Percentiles rank a stretch among this genome's conserved stretches.
Evolutionary conservation across 495 filamentous ascomycete species (phyloP).

Genomic region (Talaromyces wortmannii): DNA sequence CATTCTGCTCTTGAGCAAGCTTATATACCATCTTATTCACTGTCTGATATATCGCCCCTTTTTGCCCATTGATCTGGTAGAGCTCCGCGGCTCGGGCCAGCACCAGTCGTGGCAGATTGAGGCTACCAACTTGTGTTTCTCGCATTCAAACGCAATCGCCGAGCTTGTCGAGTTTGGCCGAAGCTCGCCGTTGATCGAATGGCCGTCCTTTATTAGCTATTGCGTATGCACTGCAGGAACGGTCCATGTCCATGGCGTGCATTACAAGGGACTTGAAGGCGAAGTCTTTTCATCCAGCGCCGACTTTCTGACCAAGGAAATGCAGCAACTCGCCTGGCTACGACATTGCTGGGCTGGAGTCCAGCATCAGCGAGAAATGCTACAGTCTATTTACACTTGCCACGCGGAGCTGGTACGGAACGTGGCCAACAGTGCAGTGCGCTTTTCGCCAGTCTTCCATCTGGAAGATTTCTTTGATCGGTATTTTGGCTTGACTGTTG

Average conservation of each 20-base stretch:
- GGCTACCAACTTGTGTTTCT: conserved; percentile 77
- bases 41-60: conserved; percentile 82
- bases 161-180: conserved; percentile 75
- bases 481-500: conserved; percentile 50
- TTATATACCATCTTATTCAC: conserved; percentile 78
- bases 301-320: conserved; percentile 68
- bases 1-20: conserved; percentile 69
- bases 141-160: conserved; percentile 79
- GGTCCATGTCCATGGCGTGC: conserved; percentile 76
- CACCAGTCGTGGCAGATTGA: conserved; percentile 90
- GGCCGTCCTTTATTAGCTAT: conserved; percentile 77
- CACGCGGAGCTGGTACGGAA: conserved; percentile 70
- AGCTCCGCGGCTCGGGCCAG: conserved; percentile 69
- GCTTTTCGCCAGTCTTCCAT: conserved; percentile 72
- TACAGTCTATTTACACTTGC: conserved; percentile 64
- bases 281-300: conserved; percentile 59
- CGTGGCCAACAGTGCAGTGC: conserved; percentile 54
- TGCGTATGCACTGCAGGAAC: conserved; percentile 78
- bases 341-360: conserved; percentile 69
- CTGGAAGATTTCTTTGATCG: conserved; percentile 83
- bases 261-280: conserved; percentile 61
- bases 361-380: conserved; percentile 69
- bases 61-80: conserved; percentile 72
- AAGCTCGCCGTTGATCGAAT: conserved; percentile 58
- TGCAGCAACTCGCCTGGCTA: conserved; percentile 70